A percentile compares a stretch with the other conserved stretches of the same genome.
Evolutionary conservation across 768 basidiomycete genomes (phyloP).

Genomic region (Kwoniella heveanensis): DNA sequence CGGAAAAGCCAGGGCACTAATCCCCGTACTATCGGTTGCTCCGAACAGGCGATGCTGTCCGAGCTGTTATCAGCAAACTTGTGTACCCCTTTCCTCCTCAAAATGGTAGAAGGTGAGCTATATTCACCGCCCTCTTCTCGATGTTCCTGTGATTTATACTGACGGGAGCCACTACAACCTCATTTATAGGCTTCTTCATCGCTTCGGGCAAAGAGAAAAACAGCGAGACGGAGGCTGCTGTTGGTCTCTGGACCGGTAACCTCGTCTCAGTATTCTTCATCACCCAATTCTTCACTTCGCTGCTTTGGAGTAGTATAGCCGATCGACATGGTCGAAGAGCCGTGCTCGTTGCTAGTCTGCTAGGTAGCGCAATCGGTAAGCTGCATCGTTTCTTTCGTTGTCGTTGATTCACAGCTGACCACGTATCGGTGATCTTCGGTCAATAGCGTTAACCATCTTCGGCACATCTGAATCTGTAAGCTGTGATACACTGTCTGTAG

Average conservation of each 20-base stretch:
- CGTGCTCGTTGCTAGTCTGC: slow-evolving; percentile 79
- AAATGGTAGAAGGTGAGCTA: slow-evolving; percentile 88
- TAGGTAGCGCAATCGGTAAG: slow-evolving; percentile 62
- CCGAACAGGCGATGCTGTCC: slow-evolving; percentile 78
- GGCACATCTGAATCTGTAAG: slow-evolving; percentile 54
- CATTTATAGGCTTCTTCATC: slow-evolving; percentile 50
- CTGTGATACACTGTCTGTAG: slow-evolving; percentile 54
- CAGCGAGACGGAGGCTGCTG: slow-evolving; percentile 74
- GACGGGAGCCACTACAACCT: not conserved
- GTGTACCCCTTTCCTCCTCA: slow-evolving; percentile 84
- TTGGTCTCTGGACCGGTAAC: slow-evolving; percentile 82
- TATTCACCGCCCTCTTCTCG: not conserved
- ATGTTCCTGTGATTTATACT: not conserved
- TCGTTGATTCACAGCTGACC: slow-evolving; percentile 6
- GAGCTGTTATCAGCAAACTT: slow-evolving; percentile 94
- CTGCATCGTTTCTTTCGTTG: not conserved
- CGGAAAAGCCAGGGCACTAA: not conserved
- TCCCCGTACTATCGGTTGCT: not conserved
- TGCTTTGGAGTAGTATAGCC: slow-evolving; percentile 96
- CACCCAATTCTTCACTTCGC: slow-evolving; percentile 91
- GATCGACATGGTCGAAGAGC: slow-evolving; percentile 83
- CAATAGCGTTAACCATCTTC: slow-evolving; percentile 51
- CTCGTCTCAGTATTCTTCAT: slow-evolving; percentile 96
- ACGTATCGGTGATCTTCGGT: not conserved
- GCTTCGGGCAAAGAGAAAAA: slow-evolving; percentile 60